phyloP scores from a whole-genome alignment of 495 filamentous ascomycete species.

The Aspergillus affinis region DNA sequence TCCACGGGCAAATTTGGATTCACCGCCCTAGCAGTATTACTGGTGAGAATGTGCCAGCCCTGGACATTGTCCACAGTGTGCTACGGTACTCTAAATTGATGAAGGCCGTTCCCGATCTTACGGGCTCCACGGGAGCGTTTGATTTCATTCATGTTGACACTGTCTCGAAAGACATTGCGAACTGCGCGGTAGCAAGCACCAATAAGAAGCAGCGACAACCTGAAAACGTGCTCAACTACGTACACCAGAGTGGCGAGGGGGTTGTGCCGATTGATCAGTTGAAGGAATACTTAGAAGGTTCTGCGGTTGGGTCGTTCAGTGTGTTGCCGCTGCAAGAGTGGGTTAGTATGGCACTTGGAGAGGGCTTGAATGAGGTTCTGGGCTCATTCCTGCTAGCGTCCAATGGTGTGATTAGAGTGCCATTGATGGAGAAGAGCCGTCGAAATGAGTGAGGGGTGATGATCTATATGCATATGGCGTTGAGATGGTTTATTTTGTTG shows the following conservation, averaged over 20 bases:
- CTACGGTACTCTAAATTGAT: constrained; percentile 10
- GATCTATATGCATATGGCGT: too few species aligned
- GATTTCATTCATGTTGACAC: constrained; percentile 19
- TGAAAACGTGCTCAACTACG: background rate
- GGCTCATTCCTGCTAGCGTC: background rate
- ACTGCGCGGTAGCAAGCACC: too few species aligned
- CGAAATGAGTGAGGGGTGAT: too few species aligned
- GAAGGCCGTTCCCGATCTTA: constrained; percentile 11
- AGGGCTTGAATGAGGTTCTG: background rate
- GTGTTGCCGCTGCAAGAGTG: background rate
- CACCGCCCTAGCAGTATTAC: constrained; percentile 34
- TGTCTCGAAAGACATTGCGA: constrained; percentile 2
- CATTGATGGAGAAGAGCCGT: constrained; percentile 1
- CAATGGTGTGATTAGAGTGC: background rate
- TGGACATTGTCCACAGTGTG: constrained; percentile 17
- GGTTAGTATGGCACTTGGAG: background rate
- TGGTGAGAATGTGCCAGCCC: constrained; percentile 12
- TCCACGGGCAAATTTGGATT: constrained; percentile 36
- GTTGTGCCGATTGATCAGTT: background rate
- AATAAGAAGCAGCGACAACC: background rate
- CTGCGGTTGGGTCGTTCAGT: background rate
- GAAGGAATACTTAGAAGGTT: background rate
- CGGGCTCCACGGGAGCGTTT: constrained; percentile 10
- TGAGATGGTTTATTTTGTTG: too few species aligned
- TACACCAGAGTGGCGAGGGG: background rate